Base-by-base conservation (phyloP, 176 grass and related monocot genomes). In the Musa beccarii region DNA sequence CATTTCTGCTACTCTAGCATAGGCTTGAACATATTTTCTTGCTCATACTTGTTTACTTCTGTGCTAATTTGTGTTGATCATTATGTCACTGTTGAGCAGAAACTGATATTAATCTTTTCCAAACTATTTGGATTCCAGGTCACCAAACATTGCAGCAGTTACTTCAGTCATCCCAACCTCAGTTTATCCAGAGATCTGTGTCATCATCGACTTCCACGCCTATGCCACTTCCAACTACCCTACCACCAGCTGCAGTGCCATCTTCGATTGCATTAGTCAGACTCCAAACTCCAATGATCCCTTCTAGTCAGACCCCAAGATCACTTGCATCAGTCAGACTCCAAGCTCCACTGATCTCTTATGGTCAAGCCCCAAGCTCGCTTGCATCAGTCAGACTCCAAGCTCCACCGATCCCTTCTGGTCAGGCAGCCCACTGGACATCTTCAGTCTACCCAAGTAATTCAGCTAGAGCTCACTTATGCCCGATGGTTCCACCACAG, bases 151-250 rank as follows among this genome's bases (percentile, higher is more conserved):
- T 67, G 78, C 63, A 78, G 52, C 88, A 72, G 52, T 69, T 68
- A 78, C 63, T 72, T 34, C 85, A 81, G 76, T 66, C 64, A 74
- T 75, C 84, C 43, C 90, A 63, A 57, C 28, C 72, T 52, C 86
- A 89, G 62, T 25, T 86, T 69, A 22, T 23, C 0, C 53, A 21
- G 53, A 84, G 81, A 81, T 52, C 76, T 69, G 76, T 21, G 1
- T 49, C 5, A 21, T 24, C 76, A 63, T 64, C 68, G 26, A 22
- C 75, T 80, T 73, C 25, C 22, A 75, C 53, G 53, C 73, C 59
- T 53, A 43, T 19, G 1, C 61, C 28, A 13, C 54, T 57, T 4
- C 55, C 74, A 49, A 57, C 17, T 50, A 59, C 72, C 53, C 51
- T 20, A 63, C 21, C 49, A 54, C 43, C 10, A 24, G 51, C 63